Base-by-base conservation (phyloP, 2,329 filamentous ascomycete genomes). In the Rhinocladiella mackenziei region DNA sequence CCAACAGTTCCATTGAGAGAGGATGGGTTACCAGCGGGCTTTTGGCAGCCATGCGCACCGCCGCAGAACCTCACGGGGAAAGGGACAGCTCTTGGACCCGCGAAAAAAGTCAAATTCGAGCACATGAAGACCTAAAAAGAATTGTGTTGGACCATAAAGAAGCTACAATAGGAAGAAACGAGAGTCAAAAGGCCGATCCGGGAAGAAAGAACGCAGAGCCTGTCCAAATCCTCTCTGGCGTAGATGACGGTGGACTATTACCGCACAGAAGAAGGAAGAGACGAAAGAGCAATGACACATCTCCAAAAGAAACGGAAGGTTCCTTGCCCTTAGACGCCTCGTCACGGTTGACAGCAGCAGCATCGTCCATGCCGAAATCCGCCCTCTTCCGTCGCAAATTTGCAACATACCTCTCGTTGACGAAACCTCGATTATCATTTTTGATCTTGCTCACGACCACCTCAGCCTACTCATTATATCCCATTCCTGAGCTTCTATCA, bases 341-440 rank as follows among this genome's bases (percentile, higher is more conserved):
- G 1, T 75, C 78, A 15, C 74, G 73, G 49, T 65, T 83, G 29
- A 78, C 79, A 5, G 71, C 69, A 31, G 63, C 78, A 40, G 80
- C 79, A 5, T 73, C 75, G 9, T 63, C 69, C 15, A 73, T 80
- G 42, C 78, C 78, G 8, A 66, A 70, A 22, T 65, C 51, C 14
- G 66, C 72, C 38, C 80, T 78, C 15, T 56, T 81, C 31, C 74
- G 75, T 50, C 86, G 89, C 45, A 76, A 80, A 43, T 62, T 92
- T 53, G 86, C 89, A 15, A 82, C 87, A 20, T 88, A 88, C 58
- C 82, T 98, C 52, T 86, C 92, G 18, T 81, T 98, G 55, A 85
- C 89, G n/a, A 98, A 98, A 64, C 92, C 92, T 3, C 88, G 91
- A 40, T 80, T 98, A 36, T 91, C 88, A 5, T 84, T 94, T 57